These are phyloP conservation scores for Saprolegnia parasitica DNA, from an alignment of 352 stramenopile genomes.

Conservation along the genomic window DNA sequence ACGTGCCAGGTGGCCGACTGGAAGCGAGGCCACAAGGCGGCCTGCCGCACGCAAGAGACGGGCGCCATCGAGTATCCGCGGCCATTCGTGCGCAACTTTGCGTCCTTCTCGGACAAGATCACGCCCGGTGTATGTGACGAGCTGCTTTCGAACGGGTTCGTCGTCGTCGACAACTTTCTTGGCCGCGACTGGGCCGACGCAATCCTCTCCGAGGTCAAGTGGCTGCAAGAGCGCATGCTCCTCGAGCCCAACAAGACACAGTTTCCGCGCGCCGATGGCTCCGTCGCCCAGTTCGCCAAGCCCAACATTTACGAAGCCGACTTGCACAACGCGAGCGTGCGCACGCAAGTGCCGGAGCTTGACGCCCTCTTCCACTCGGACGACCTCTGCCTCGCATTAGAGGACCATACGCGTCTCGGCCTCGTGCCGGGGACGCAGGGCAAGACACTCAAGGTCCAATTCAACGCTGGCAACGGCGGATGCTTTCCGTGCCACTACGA, in stretches of 20 bases:
- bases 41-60: not conserved
- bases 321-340: conserved; percentile 56
- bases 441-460: conserved; percentile 72
- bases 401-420: conserved; percentile 34
- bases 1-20: conserved; percentile 15
- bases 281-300: conserved; percentile 62
- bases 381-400: conserved; percentile 45
- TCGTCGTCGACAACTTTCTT: conserved; percentile 68
- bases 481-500: conserved; percentile 84
- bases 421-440: conserved; percentile 49
- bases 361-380: conserved; percentile 62
- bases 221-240: conserved; percentile 43
- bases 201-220: conserved; percentile 62
- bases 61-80: conserved; percentile 33
- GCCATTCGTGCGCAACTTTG: conserved; percentile 53
- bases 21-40: conserved; percentile 24
- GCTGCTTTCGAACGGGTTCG: conserved; percentile 49
- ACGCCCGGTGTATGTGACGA: conserved; percentile 39
- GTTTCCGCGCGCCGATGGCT: conserved; percentile 44
- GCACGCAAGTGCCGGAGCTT: conserved; percentile 53
- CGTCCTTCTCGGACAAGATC: conserved; percentile 46
- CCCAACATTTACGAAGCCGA: conserved; percentile 83
- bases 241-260: conserved; percentile 81
- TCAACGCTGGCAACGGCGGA: conserved; percentile 61
- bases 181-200: conserved; percentile 47